These are phyloP conservation scores for Chloromonas sp. DNA, from an alignment of 163 green algal genomes.

Conservation along the genomic window DNA sequence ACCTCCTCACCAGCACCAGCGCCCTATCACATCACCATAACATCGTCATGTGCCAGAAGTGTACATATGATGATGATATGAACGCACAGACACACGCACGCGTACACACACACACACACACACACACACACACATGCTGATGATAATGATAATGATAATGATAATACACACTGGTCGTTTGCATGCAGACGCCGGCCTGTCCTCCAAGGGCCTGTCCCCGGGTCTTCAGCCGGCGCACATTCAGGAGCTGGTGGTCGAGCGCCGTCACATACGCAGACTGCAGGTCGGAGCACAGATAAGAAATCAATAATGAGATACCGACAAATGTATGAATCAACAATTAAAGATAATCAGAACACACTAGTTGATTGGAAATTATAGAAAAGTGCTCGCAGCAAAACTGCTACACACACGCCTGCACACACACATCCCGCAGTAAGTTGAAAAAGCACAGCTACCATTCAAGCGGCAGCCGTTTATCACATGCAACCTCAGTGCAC, in stretches of 20 bases:
- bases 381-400: neutral
- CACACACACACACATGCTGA: neutral
- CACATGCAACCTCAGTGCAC: too few species aligned
- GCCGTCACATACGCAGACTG: constrained; percentile 41
- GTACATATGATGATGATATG: too few species aligned
- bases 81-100: too few species aligned
- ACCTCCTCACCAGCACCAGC: too few species aligned
- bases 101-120: too few species aligned
- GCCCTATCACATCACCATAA: too few species aligned
- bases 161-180: neutral
- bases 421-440: neutral
- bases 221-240: neutral
- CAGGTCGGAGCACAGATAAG: neutral
- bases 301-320: too few species aligned
- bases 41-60: too few species aligned
- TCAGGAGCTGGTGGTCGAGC: constrained; percentile 40
- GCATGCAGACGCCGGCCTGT: too few species aligned
- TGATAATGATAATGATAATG: neutral
- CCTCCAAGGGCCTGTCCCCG: too few species aligned
- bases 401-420: neutral
- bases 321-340: too few species aligned
- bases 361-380: neutral
- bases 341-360: neutral
- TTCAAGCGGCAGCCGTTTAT: too few species aligned
- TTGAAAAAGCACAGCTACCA: neutral